A percentile compares a stretch with the other conserved stretches of the same genome.
These are phyloP conservation scores for Kodamaea derodonti DNA, from an alignment of 1,139 yeast species.

Conservation along the genomic window DNA sequence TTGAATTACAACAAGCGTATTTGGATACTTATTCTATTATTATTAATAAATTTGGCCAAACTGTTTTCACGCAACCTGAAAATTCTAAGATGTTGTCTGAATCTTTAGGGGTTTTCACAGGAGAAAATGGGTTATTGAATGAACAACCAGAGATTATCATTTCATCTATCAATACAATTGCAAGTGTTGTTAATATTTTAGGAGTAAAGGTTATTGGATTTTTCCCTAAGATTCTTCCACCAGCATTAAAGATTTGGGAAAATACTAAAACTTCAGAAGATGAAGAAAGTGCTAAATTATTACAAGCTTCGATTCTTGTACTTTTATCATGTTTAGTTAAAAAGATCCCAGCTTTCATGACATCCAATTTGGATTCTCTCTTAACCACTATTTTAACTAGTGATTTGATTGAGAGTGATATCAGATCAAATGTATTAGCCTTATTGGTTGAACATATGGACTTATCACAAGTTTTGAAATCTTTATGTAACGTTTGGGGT, in stretches of 20 bases:
- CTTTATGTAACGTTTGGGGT: conserved; percentile 62
- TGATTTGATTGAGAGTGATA: conserved; percentile 50
- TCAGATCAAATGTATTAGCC: conserved; percentile 64
- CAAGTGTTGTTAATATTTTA: conserved; percentile 62
- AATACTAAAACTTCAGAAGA: conserved; percentile 16
- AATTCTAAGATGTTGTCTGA: conserved; percentile 47
- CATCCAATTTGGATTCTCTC: conserved; percentile 62
- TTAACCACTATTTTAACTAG: conserved; percentile 57
- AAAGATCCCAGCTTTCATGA: conserved; percentile 83
- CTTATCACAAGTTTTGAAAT: conserved; percentile 54
- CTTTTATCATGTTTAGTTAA: conserved; percentile 73
- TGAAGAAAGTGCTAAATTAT: conserved; percentile 29
- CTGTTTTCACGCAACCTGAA: conserved; percentile 26
- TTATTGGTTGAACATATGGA: conserved; percentile 70
- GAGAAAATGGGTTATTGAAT: conserved; percentile 50
- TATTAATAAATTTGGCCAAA: conserved; percentile 57
- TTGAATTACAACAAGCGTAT: conserved; percentile 60
- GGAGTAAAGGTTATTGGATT: conserved; percentile 87
- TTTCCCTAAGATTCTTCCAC: conserved; percentile 81
- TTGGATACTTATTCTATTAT: conserved; percentile 66
- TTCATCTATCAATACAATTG: conserved; percentile 70
- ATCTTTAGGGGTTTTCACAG: conserved; percentile 50
- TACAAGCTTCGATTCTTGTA: conserved; percentile 66
- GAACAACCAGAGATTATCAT: conserved; percentile 61
- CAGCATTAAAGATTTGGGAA: conserved; percentile 59